Evolutionary conservation across 139 green algal genomes (phyloP).

Genomic region (Axilococcus clingmanii): DNA sequence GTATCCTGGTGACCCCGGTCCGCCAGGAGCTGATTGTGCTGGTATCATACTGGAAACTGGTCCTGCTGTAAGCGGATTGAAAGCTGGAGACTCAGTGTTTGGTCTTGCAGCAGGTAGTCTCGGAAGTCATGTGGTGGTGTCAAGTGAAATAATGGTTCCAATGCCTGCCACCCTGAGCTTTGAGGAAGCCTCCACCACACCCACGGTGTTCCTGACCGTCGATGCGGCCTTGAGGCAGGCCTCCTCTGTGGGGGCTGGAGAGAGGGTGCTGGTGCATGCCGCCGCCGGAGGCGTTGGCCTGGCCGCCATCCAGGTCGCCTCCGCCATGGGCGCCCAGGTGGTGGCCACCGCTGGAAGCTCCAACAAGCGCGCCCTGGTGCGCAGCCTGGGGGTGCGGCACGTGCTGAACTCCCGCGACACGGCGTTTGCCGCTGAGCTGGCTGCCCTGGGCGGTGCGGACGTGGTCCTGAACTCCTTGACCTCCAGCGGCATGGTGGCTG

Average conservation of each 20-base stretch:
- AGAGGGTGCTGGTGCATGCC: slow-evolving; percentile 60
- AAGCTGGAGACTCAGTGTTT: slow-evolving; percentile 49
- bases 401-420: slow-evolving; percentile 46
- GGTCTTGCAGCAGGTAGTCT: slow-evolving; percentile 64
- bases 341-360: slow-evolving; percentile 57
- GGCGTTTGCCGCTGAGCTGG: slow-evolving; percentile 47
- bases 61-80: background rate
- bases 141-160: slow-evolving; percentile 38
- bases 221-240: slow-evolving; percentile 46
- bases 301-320: slow-evolving; percentile 50
- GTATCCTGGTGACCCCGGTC: slow-evolving; percentile 41
- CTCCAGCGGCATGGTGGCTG: slow-evolving; percentile 68
- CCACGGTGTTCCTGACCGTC: slow-evolving; percentile 75
- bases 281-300: slow-evolving; percentile 73
- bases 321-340: slow-evolving; percentile 15
- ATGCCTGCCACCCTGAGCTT: slow-evolving; percentile 54
- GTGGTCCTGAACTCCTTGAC: slow-evolving; percentile 69
- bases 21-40: slow-evolving; percentile 46
- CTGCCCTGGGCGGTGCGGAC: slow-evolving; percentile 3
- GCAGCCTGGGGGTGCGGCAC: slow-evolving; percentile 29
- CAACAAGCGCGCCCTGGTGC: slow-evolving; percentile 60
- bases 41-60: slow-evolving; percentile 35
- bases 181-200: slow-evolving; percentile 59
- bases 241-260: slow-evolving; percentile 18
- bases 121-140: slow-evolving; percentile 53